Evolutionary conservation across 495 filamentous ascomycete species (phyloP).

Genomic region (Aspergillus wentii): DNA sequence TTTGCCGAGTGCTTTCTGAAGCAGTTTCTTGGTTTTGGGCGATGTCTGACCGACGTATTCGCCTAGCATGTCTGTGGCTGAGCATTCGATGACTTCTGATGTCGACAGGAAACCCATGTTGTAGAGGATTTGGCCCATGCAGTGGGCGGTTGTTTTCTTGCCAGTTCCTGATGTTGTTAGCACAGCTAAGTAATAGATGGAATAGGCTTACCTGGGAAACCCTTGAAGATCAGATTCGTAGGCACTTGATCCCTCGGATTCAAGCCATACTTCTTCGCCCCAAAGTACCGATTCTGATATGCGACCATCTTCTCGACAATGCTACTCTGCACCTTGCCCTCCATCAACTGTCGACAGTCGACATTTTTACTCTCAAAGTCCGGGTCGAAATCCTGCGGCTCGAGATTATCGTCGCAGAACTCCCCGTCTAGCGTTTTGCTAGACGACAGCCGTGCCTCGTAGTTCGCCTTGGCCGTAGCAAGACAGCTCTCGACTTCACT

Average conservation of each 20-base stretch:
- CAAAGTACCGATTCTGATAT: background rate
- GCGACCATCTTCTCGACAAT: background rate
- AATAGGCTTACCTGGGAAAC: slow-evolving; percentile 1
- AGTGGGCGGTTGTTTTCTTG: slow-evolving; percentile 40
- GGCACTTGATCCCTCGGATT: background rate
- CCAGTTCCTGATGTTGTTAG: slow-evolving; percentile 28
- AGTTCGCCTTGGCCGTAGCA: background rate
- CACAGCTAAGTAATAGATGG: background rate
- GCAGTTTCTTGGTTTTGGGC: slow-evolving; percentile 52
- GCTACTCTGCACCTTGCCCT: background rate
- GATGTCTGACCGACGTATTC: slow-evolving; percentile 57
- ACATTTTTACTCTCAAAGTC: background rate
- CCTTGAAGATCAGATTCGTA: background rate
- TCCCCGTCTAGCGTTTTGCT: too few species aligned
- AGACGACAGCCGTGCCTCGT: background rate
- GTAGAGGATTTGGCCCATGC: slow-evolving; percentile 14
- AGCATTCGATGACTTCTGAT: slow-evolving; percentile 30
- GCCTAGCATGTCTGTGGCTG: slow-evolving; percentile 31
- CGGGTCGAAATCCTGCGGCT: background rate
- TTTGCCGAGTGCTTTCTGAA: slow-evolving; percentile 56
- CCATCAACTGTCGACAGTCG: background rate
- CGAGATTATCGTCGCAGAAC: background rate
- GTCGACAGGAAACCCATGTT: slow-evolving; percentile 32
- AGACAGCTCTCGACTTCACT: background rate
- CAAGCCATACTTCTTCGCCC: background rate